Evolutionary conservation across 768 basidiomycete species (phyloP).

Genomic region (Amanita rubescens): DNA sequence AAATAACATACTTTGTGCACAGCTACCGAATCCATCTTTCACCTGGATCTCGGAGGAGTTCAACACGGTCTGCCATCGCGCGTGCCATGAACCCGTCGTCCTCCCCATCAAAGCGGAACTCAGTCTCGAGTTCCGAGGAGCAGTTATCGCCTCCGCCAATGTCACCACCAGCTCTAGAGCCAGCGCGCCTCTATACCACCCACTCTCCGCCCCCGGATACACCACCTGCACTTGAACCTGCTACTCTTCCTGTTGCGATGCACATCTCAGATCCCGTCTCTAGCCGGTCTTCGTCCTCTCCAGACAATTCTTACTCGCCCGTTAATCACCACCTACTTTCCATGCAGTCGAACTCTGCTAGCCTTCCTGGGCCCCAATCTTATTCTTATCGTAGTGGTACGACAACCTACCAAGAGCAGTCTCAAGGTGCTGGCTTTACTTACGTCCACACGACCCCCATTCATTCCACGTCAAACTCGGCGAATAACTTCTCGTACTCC

Average conservation of each 20-base stretch:
- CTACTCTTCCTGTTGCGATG: slow-evolving; percentile 30
- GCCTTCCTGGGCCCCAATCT: slow-evolving; percentile 13
- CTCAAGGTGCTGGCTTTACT: slow-evolving; percentile 26
- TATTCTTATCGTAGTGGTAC: slow-evolving; percentile 34
- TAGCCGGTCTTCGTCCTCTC: slow-evolving; percentile 38
- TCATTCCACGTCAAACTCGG: slow-evolving; percentile 17
- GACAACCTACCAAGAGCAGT: slow-evolving; percentile 39
- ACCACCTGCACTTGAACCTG: slow-evolving; percentile 46
- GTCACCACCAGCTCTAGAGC: slow-evolving; percentile 40
- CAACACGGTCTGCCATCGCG: slow-evolving; percentile 52
- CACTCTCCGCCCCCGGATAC: slow-evolving; percentile 45
- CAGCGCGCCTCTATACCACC: slow-evolving; percentile 28
- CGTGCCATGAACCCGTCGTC: slow-evolving; percentile 26
- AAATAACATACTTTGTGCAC: not conserved
- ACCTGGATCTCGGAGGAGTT: slow-evolving; percentile 66
- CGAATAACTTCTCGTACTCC: slow-evolving; percentile 25
- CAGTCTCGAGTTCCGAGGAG: slow-evolving; percentile 21
- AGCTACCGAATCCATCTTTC: slow-evolving; percentile 81
- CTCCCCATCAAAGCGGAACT: slow-evolving; percentile 22
- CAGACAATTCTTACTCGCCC: slow-evolving; percentile 36
- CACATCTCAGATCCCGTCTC: slow-evolving; percentile 28
- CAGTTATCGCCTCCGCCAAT: slow-evolving; percentile 23
- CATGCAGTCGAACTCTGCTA: slow-evolving; percentile 17
- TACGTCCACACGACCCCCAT: slow-evolving; percentile 32
- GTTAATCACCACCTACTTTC: slow-evolving; percentile 19